Conservation (phyloP, 2,329 filamentous ascomycete species). For the Fulvia fulva region DNA sequence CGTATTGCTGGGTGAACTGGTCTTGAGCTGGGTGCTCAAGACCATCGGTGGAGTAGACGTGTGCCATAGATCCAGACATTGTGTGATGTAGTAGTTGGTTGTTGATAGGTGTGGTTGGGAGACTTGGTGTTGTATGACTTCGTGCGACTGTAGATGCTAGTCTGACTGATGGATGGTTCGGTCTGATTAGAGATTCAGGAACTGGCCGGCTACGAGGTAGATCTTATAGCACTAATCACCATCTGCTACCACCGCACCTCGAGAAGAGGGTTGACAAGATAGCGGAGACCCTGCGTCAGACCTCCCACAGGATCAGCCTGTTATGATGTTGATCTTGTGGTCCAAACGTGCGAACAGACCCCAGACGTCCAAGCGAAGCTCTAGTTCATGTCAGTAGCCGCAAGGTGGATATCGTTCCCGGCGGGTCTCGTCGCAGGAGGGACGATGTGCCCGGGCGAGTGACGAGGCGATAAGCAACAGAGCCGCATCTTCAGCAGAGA, state of each 20-base stretch:
- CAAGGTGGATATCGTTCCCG: not conserved
- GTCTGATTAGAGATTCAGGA: not conserved
- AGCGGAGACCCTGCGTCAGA: constrained; percentile 25
- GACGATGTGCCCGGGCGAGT: not conserved
- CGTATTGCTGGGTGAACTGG: constrained; percentile 43
- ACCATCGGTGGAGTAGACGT: constrained; percentile 9
- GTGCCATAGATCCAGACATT: constrained; percentile 8
- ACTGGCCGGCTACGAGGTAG: not conserved
- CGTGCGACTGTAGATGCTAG: not conserved
- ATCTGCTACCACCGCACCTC: not conserved
- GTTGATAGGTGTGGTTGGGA: not conserved
- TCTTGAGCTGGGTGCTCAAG: constrained; percentile 33
- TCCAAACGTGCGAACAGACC: constrained; percentile 1
- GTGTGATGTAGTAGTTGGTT: not conserved
- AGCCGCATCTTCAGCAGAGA: not conserved
- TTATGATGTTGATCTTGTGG: constrained; percentile 7
- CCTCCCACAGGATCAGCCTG: constrained; percentile 12
- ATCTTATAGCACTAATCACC: not conserved
- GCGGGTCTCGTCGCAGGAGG: not conserved
- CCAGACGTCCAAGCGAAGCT: constrained; percentile 4
- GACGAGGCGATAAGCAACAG: not conserved
- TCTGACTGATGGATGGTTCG: not conserved
- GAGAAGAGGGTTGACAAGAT: constrained; percentile 3
- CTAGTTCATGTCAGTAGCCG: constrained; percentile 9
- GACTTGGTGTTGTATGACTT: not conserved